These are phyloP conservation scores for Paecilomyces sp. DNA, from an alignment of 2,329 filamentous ascomycete genomes.

Conservation along the genomic window DNA sequence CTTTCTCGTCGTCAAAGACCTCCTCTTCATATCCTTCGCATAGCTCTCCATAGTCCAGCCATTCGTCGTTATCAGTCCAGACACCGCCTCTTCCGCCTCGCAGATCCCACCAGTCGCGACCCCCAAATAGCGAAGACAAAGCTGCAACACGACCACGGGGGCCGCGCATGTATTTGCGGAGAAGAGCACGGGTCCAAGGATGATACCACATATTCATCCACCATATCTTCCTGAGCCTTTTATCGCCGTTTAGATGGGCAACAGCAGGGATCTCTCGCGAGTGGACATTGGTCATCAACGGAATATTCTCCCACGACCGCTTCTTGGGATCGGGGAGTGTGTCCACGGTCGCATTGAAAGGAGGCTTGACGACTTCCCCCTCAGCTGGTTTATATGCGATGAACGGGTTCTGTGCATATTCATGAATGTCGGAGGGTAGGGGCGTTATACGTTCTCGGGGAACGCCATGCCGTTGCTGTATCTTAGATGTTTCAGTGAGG, in stretches of 20 bases:
- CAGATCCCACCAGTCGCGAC: constrained; percentile 42
- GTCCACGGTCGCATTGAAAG: constrained; percentile 34
- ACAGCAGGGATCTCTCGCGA: constrained; percentile 41
- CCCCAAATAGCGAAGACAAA: constrained; percentile 38
- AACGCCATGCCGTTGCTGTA: constrained; percentile 28
- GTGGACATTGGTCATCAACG: constrained; percentile 43
- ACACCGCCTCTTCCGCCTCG: constrained; percentile 48
- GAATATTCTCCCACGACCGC: constrained; percentile 35
- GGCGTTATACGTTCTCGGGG: constrained; percentile 31
- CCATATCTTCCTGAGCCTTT: constrained; percentile 21
- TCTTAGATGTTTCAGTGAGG: constrained; percentile 24
- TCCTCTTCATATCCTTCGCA: constrained; percentile 38
- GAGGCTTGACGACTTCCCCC: constrained; percentile 20
- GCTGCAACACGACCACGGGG: constrained; percentile 36
- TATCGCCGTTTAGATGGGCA: constrained; percentile 34
- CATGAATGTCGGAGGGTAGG: constrained; percentile 30
- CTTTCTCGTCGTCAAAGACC: constrained; percentile 43
- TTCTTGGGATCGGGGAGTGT: constrained; percentile 32
- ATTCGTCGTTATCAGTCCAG: constrained; percentile 45
- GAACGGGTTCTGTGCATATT: constrained; percentile 26
- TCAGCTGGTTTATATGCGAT: constrained; percentile 19
- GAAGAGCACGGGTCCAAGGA: constrained; percentile 40
- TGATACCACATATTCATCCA: constrained; percentile 47
- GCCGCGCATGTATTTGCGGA: constrained; percentile 43
- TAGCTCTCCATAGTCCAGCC: constrained; percentile 44